Conservation (phyloP, 768 basidiomycete genomes). For the Cubamyces lactineus region DNA sequence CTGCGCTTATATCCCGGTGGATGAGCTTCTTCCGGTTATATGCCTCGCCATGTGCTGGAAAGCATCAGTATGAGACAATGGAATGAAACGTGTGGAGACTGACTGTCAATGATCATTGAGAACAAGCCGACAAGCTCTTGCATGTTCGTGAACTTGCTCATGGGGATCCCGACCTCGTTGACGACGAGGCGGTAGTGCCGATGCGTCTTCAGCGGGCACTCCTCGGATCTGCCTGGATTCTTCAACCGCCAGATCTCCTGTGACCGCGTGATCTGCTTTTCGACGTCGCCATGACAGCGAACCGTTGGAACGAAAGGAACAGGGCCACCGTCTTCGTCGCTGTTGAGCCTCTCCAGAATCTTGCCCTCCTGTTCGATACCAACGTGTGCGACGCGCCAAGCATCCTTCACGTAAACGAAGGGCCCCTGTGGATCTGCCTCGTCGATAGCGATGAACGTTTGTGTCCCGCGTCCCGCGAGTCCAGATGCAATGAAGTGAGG, state of each 20-base stretch:
- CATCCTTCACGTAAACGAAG: slow-evolving; percentile 23
- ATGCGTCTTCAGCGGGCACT: slow-evolving; percentile 8
- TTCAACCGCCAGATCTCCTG: not conserved
- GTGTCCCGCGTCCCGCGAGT: slow-evolving; percentile 15
- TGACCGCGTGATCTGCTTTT: not conserved
- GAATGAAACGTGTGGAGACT: not conserved
- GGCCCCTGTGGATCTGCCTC: not conserved
- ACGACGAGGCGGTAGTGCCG: slow-evolving; percentile 23
- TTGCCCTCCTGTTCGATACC: slow-evolving; percentile 9
- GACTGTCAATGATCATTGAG: not conserved
- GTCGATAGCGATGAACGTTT: slow-evolving; percentile 22
- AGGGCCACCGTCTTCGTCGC: not conserved
- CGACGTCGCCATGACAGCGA: slow-evolving; percentile 9
- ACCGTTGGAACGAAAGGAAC: slow-evolving; percentile 5
- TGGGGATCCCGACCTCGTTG: slow-evolving; percentile 18
- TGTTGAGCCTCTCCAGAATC: slow-evolving; percentile 1
- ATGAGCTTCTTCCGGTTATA: not conserved
- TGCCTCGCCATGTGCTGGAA: not conserved
- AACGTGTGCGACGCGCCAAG: slow-evolving; percentile 8
- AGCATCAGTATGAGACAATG: too few relatives aligned
- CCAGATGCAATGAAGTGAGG: not conserved
- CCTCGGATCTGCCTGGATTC: not conserved
- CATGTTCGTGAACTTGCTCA: not conserved
- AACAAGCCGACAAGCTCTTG: not conserved
- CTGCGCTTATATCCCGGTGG: slow-evolving; percentile 17